phyloP scores from a whole-genome alignment of 2,329 filamentous ascomycete genomes.

The Microdochium paspali region DNA sequence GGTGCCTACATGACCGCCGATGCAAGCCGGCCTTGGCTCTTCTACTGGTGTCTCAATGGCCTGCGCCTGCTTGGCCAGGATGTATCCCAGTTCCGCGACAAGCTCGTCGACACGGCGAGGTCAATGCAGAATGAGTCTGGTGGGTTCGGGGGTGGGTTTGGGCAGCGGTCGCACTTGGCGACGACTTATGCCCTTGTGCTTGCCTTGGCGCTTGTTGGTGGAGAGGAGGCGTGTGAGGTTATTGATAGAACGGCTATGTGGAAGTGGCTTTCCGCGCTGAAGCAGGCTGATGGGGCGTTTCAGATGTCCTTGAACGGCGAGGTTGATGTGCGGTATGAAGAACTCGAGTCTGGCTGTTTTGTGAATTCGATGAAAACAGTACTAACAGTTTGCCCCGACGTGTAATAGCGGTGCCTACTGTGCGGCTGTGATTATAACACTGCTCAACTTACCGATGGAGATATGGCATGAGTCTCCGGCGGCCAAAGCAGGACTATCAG shows the following conservation, averaged over 20 bases:
- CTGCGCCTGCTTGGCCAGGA: constrained; percentile 72
- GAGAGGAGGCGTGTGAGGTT: constrained; percentile 60
- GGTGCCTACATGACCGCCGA: constrained; percentile 65
- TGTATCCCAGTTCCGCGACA: constrained; percentile 53
- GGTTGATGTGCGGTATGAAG: constrained; percentile 73
- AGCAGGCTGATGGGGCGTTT: constrained; percentile 85
- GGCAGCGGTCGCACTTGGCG: constrained; percentile 81
- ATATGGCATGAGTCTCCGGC: constrained; percentile 66
- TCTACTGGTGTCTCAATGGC: constrained; percentile 83
- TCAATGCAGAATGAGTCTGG: constrained; percentile 76
- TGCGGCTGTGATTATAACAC: constrained; percentile 71
- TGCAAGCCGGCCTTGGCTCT: constrained; percentile 83
- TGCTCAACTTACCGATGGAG: constrained; percentile 75
- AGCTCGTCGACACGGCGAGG: constrained; percentile 64
- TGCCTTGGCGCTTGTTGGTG: constrained; percentile 69
- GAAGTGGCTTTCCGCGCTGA: constrained; percentile 80
- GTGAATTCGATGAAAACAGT: constrained; percentile 1
- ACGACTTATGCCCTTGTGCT: constrained; percentile 80
- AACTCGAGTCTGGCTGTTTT: neutral
- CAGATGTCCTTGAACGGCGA: constrained; percentile 79
- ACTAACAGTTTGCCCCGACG: constrained; percentile 2
- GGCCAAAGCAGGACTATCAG: constrained; percentile 49
- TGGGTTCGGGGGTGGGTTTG: constrained; percentile 89
- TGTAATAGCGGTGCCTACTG: constrained; percentile 74
- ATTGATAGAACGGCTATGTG: constrained; percentile 81